Base-by-base conservation (phyloP, 345 rosid genomes). In the Corchorus capsularis region DNA sequence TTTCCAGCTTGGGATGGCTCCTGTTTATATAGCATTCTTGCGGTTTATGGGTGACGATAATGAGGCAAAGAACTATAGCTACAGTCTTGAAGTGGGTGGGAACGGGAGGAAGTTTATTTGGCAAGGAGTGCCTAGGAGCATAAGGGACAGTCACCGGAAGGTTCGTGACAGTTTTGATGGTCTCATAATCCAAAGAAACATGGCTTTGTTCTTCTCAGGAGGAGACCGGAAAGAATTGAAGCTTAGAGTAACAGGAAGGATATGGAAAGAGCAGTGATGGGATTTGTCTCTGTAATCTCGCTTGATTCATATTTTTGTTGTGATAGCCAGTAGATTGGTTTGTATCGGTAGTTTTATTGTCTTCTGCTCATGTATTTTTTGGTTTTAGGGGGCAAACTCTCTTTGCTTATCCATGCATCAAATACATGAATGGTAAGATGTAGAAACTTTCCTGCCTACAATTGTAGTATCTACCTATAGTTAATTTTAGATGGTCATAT, bases 1-100 rank as follows among this genome's bases (percentile, higher is more conserved):
- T 15, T 92, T 89, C 81, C 94, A 90, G 87, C 93, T 89, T 3
- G 94, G 94, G 17, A 79, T 84, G 91, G 93, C 94, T 50, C 94
- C 97, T 0, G 94, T 90, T 45, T 92, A 89, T 82, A 90, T 89
- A 63, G 94, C 94, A 70, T 92, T 90, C 84, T 78, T 87, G 80
- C 85, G 97, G 69, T 92, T 90, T 50, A 92, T 87, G 94, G 97
- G 94, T 6, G 91, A 90, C n/a, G 97, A 92, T 74, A 81, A 85
- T 15, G 94, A 85, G 77, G 94, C 97, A 4, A 92, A 87, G 81
- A 90, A 87, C 82, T 90, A 92, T 71, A 87, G 87, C 78, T 92
- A 92, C 82, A 87, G 93, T 68, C 97, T 92, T 6, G 94, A 90
- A 82, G 97, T 92, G n/a, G 91, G 97, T 54, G 97, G 97, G 22